Evolutionary conservation across 139 green algal genomes (phyloP).

Genomic region (Micractinium sp.): DNA sequence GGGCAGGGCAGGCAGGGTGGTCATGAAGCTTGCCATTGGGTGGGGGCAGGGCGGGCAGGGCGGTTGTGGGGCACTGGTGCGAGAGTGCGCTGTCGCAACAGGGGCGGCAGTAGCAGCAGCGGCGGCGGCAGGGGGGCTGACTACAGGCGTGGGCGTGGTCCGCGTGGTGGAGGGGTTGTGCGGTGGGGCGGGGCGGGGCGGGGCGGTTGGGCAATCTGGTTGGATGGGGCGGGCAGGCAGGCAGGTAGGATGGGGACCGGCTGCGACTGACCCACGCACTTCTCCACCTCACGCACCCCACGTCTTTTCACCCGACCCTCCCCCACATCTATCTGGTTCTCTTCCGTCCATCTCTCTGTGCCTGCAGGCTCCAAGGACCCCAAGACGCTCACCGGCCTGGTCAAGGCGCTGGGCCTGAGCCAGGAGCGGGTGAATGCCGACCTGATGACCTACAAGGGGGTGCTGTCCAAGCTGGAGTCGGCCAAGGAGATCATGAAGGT

Average conservation of each 20-base stretch:
- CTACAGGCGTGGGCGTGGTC: constrained; percentile 94
- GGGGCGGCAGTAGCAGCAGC: no score
- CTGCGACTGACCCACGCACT: neutral
- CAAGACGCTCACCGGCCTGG: constrained; percentile 78
- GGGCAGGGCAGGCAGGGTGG: no score
- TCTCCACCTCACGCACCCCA: neutral
- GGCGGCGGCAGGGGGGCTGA: no score
- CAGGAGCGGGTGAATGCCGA: constrained; percentile 84
- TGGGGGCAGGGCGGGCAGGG: no score
- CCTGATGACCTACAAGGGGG: constrained; percentile 90
- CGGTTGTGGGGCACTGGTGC: no score
- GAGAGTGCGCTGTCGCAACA: no score
- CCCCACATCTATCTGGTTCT: neutral
- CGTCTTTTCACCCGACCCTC: neutral
- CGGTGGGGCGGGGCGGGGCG: no score
- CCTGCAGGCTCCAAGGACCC: constrained; percentile 79
- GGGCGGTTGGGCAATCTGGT: no score
- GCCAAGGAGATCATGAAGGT: constrained; percentile 88
- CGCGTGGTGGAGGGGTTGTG: constrained; percentile 73
- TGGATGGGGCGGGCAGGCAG: no score
- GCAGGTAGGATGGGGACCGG: neutral
- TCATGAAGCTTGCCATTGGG: no score
- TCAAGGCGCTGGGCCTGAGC: constrained; percentile 76
- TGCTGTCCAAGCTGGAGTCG: constrained; percentile 86
- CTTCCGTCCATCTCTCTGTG: no score